Percentiles rank a stretch among this genome's conserved stretches.
These are phyloP conservation scores for Fusarium oxysporum DNA, from an alignment of 2,329 filamentous ascomycete species.

Conservation along the genomic window DNA sequence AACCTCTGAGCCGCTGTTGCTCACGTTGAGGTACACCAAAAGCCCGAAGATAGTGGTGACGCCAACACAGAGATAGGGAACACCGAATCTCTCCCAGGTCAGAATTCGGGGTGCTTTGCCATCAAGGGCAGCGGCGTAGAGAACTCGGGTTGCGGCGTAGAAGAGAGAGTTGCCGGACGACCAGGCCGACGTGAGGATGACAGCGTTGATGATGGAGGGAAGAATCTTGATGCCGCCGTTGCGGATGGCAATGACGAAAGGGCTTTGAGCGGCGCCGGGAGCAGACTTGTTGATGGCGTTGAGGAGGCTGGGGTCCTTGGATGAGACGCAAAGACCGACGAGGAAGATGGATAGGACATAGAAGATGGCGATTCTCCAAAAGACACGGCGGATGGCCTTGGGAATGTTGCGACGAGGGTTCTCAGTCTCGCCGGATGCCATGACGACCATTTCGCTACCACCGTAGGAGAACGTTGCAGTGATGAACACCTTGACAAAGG, in stretches of 20 bases:
- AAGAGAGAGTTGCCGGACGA: conserved; percentile 71
- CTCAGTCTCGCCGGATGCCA: conserved; percentile 59
- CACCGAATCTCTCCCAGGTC: conserved; percentile 16
- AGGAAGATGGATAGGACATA: conserved; percentile 72
- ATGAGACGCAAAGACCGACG: conserved; percentile 72
- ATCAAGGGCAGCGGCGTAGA: conserved; percentile 75
- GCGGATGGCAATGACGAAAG: conserved; percentile 75
- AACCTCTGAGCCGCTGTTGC: conserved; percentile 26
- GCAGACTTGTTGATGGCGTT: conserved; percentile 65
- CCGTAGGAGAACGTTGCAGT: conserved; percentile 72
- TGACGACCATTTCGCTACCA: conserved; percentile 71
- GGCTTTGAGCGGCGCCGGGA: conserved; percentile 55
- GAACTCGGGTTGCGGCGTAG: conserved; percentile 75
- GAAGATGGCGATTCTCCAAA: conserved; percentile 72
- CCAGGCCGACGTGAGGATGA: conserved; percentile 74
- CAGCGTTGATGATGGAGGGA: conserved; percentile 76
- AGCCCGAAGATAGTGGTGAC: conserved; percentile 11
- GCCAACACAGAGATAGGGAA: conserved; percentile 23
- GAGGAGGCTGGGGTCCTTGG: conserved; percentile 71
- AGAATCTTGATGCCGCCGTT: conserved; percentile 72
- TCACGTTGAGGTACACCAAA: conserved; percentile 41
- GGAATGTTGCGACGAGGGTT: conserved; percentile 11
- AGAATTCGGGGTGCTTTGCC: conserved; percentile 63
- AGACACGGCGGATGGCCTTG: conserved; percentile 71
- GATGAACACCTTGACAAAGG: conserved; percentile 68